These are phyloP conservation scores for Bolboschoenoplectus hybrid DNA, from an alignment of 202 grass and related monocot species.

Conservation along the genomic window DNA sequence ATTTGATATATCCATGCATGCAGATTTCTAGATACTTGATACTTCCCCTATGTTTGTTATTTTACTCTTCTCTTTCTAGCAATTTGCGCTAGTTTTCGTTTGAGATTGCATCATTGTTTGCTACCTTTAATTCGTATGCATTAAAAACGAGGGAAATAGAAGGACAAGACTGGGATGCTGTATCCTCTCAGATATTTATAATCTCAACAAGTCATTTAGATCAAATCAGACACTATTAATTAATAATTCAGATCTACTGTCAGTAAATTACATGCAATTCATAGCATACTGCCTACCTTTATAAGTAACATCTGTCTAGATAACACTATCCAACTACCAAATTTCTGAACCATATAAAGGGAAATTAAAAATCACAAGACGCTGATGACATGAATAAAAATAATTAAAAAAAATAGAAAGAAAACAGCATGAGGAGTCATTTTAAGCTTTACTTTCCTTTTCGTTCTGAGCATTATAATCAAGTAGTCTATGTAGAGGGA, in stretches of 20 bases:
- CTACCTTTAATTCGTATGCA: too few species aligned
- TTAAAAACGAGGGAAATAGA: too few species aligned
- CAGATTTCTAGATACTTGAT: too few species aligned
- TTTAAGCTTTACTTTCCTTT: constrained; percentile 29
- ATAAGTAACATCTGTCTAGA: not conserved
- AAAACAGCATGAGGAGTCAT: not conserved
- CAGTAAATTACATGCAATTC: not conserved
- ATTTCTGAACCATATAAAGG: not conserved
- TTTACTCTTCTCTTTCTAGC: too few species aligned
- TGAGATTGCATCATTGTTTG: too few species aligned
- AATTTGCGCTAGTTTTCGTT: too few species aligned
- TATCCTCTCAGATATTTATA: not conserved
- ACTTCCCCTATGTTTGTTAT: too few species aligned
- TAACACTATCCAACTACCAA: not conserved
- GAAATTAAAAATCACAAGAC: constrained; percentile 6
- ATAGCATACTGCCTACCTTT: not conserved
- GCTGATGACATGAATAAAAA: not conserved
- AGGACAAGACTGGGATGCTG: too few species aligned
- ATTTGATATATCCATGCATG: too few species aligned
- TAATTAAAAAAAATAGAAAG: not conserved
- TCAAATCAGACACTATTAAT: constrained; percentile 3
- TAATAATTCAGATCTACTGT: not conserved
- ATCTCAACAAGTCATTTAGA: not conserved
- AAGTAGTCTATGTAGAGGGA: constrained; percentile 52
- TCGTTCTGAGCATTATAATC: constrained; percentile 29